Conservation (phyloP, 352 stramenopile species). For the Phytopythium mirpurense region DNA sequence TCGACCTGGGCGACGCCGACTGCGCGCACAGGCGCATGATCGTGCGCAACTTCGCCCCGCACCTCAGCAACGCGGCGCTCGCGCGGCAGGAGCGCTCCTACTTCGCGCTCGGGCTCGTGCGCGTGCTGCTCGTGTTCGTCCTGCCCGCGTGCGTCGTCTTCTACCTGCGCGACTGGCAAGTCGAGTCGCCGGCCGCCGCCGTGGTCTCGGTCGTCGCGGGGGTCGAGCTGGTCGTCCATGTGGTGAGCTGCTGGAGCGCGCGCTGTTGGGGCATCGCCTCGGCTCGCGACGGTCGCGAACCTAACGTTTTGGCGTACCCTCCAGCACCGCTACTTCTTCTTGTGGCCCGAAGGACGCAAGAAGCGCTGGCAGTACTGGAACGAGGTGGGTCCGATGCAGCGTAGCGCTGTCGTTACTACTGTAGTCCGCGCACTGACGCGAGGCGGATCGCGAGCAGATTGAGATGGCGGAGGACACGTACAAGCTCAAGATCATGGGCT, state of each 20-base stretch:
- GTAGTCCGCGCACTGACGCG: too few species aligned
- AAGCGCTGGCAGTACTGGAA: constrained; percentile 73
- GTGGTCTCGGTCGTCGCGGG: constrained; percentile 43
- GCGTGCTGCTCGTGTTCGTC: constrained; percentile 47
- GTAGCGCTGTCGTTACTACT: too few species aligned
- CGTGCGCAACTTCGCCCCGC: constrained; percentile 64
- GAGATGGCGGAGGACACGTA: constrained; percentile 61
- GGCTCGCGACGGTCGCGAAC: too few species aligned
- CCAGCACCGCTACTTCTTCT: constrained; percentile 66
- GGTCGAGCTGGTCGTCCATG: constrained; percentile 50
- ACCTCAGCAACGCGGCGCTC: constrained; percentile 50
- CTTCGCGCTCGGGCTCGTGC: constrained; percentile 44
- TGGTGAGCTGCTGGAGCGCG: too few species aligned
- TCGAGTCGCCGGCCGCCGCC: not conserved
- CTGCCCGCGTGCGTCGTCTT: constrained; percentile 43
- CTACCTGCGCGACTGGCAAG: constrained; percentile 31
- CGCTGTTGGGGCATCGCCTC: too few species aligned
- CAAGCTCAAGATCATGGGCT: constrained; percentile 79
- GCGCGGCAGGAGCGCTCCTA: constrained; percentile 47
- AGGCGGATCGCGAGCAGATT: constrained; percentile 49
- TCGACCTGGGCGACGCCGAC: constrained; percentile 9
- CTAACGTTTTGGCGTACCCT: too few species aligned
- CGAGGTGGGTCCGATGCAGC: constrained; percentile 27
- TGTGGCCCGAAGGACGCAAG: constrained; percentile 64
- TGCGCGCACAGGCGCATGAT: constrained; percentile 66